A percentile compares a stretch with the other conserved stretches of the same genome.
Conservation (phyloP, 768 basidiomycete genomes). For the Leccinum incarnatum region DNA sequence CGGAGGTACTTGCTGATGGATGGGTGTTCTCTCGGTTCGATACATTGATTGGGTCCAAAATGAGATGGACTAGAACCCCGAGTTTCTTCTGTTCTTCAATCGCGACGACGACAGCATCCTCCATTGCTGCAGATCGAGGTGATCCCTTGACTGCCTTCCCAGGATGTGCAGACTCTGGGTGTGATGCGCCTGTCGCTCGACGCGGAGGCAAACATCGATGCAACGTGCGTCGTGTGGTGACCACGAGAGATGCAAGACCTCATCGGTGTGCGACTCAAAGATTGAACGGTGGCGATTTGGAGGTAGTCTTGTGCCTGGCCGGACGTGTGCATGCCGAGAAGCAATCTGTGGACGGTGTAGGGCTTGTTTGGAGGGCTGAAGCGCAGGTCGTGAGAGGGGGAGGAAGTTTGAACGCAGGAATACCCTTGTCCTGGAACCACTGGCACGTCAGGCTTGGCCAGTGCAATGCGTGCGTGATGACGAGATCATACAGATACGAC, state of each 20-base stretch:
- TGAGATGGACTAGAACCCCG: not conserved
- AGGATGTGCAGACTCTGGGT: not conserved
- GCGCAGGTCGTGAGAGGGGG: not conserved
- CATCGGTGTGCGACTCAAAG: slow-evolving; percentile 92
- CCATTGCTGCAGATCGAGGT: not conserved
- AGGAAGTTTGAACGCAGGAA: not conserved
- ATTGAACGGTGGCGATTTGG: slow-evolving; percentile 92
- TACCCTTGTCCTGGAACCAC: slow-evolving; percentile 93
- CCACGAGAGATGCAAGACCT: slow-evolving; percentile 93
- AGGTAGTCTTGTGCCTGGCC: slow-evolving; percentile 92
- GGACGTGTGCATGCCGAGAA: slow-evolving; percentile 97
- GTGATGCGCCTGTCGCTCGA: slow-evolving; percentile 88
- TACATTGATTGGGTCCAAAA: not conserved
- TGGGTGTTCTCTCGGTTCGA: not conserved
- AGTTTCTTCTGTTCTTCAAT: not conserved
- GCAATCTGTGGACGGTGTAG: slow-evolving; percentile 91
- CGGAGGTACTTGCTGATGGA: not conserved
- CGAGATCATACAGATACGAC: slow-evolving; percentile 95
- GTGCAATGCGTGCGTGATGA: slow-evolving; percentile 95
- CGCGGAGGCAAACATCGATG: slow-evolving; percentile 91
- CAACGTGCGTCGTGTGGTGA: slow-evolving; percentile 72
- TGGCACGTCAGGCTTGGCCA: slow-evolving; percentile 98
- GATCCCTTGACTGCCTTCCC: not conserved
- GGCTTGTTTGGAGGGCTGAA: slow-evolving; percentile 84
- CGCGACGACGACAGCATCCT: not conserved